A percentile compares a stretch with the other conserved stretches of the same genome.
phyloP scores from a whole-genome alignment of 345 rosid species.

The Euclidium syriacum region DNA sequence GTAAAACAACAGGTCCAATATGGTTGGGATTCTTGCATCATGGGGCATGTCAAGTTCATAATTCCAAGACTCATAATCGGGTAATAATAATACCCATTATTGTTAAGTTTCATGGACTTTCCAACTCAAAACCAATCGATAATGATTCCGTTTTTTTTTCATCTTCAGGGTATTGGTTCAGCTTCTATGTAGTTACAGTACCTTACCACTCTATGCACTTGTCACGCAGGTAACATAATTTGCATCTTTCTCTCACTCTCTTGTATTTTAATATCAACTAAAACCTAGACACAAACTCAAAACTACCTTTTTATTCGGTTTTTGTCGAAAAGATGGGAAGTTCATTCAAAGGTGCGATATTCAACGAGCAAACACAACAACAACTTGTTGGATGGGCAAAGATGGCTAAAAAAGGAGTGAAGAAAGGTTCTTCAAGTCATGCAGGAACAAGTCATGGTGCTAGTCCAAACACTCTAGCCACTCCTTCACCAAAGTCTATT shows the following conservation, averaged over 20 bases:
- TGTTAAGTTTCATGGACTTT: too few relatives aligned
- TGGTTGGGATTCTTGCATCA: constrained; percentile 67
- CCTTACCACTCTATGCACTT: constrained; percentile 83
- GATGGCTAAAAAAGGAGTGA: constrained; percentile 45
- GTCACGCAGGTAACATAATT: constrained; percentile 63
- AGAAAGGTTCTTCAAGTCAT: constrained; percentile 25
- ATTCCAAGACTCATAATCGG: constrained; percentile 68
- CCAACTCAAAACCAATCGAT: too few relatives aligned
- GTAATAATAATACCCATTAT: constrained; percentile 33
- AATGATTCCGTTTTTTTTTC: background rate
- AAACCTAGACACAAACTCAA: background rate
- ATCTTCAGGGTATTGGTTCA: constrained; percentile 52
- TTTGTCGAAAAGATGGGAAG: constrained; percentile 67
- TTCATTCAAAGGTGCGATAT: constrained; percentile 64
- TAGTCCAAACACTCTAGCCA: background rate
- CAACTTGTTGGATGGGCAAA: constrained; percentile 73
- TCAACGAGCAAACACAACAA: constrained; percentile 58
- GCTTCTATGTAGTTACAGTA: constrained; percentile 78
- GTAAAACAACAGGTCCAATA: constrained; percentile 51
- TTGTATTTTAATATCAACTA: background rate
- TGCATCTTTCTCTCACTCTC: background rate
- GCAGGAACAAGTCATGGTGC: constrained; percentile 15
- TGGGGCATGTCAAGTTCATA: constrained; percentile 53
- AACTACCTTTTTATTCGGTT: background rate
- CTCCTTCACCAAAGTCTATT: constrained; percentile 4